These are phyloP conservation scores for Geosmithia morbida DNA, from an alignment of 2,329 filamentous ascomycete genomes.

Conservation along the genomic window DNA sequence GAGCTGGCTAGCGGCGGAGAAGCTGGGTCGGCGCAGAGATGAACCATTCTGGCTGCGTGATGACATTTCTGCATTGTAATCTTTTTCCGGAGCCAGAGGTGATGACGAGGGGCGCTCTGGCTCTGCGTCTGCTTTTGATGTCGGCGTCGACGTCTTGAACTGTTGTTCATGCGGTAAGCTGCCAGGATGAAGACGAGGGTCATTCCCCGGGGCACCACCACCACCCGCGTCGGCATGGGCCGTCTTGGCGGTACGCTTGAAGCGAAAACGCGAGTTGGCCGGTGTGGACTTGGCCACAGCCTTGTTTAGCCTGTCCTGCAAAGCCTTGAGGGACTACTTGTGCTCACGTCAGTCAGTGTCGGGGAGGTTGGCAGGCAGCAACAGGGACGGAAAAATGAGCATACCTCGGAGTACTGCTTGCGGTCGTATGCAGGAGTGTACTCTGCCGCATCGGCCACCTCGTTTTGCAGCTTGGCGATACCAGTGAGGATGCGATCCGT, in stretches of 20 bases:
- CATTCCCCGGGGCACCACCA: conserved; percentile 26
- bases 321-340: conserved; percentile 58
- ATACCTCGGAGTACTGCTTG: conserved; percentile 66
- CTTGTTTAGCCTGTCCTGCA: conserved; percentile 65
- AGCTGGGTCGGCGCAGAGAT: conserved; percentile 43
- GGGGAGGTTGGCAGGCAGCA: background rate
- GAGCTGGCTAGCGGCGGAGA: conserved; percentile 46
- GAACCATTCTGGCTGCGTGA: conserved; percentile 13
- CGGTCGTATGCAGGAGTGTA: conserved; percentile 84
- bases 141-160: background rate
- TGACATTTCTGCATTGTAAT: conserved; percentile 11
- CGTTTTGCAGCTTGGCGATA: conserved; percentile 67
- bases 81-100: conserved; percentile 18
- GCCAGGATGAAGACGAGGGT: conserved; percentile 25
- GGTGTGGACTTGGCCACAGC: conserved; percentile 50
- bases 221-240: conserved; percentile 17
- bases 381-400: background rate
- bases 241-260: conserved; percentile 33
- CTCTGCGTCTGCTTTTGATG: background rate
- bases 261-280: conserved; percentile 67
- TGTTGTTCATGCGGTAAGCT: conserved; percentile 13
- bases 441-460: conserved; percentile 70
- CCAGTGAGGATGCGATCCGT: conserved; percentile 66
- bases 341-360: background rate
- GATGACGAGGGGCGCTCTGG: conserved; percentile 9